A percentile compares a stretch with the other conserved stretches of the same genome.
Evolutionary conservation across 805 yeast genomes (phyloP).

Genomic region (Ogataea pilisensis): DNA sequence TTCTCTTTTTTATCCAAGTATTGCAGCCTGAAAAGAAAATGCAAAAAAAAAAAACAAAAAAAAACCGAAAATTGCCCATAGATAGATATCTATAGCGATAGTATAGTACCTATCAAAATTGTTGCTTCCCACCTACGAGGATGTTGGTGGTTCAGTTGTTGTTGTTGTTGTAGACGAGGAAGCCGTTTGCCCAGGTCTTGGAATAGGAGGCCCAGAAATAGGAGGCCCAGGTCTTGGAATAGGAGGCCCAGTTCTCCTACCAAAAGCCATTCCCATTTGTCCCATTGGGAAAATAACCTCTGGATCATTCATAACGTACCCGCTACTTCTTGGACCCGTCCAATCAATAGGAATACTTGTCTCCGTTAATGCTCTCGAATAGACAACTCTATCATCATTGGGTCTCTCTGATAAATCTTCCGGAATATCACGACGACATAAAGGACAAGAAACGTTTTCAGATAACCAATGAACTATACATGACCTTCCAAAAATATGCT

Average conservation of each 20-base stretch:
- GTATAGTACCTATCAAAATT: too few relatives aligned
- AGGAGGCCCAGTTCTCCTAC: conserved; percentile 25
- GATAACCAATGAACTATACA: conserved; percentile 80
- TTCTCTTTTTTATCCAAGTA: too few relatives aligned
- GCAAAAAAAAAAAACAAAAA: too few relatives aligned
- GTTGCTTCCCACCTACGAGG: too few relatives aligned
- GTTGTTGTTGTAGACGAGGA: too few relatives aligned
- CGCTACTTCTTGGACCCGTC: conserved; percentile 21
- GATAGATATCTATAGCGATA: too few relatives aligned
- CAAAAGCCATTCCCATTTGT: conserved; percentile 25
- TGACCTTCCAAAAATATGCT: conserved; percentile 74
- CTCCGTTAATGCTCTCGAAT: conserved; percentile 29
- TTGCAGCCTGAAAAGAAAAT: too few relatives aligned
- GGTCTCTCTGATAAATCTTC: conserved; percentile 19
- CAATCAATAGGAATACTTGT: conserved; percentile 28
- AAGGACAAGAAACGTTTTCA: conserved; percentile 70
- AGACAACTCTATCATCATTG: conserved; percentile 16
- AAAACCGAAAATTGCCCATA: too few relatives aligned
- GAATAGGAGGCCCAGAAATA: too few relatives aligned
- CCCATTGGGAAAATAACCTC: conserved; percentile 25
- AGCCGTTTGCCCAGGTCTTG: too few relatives aligned
- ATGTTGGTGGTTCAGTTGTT: too few relatives aligned
- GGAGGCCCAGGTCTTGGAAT: not conserved
- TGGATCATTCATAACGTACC: conserved; percentile 22
- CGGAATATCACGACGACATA: conserved; percentile 61